Evolutionary conservation across 495 filamentous ascomycete genomes (phyloP).

Genomic region (Lasiosphaeria miniovina): DNA sequence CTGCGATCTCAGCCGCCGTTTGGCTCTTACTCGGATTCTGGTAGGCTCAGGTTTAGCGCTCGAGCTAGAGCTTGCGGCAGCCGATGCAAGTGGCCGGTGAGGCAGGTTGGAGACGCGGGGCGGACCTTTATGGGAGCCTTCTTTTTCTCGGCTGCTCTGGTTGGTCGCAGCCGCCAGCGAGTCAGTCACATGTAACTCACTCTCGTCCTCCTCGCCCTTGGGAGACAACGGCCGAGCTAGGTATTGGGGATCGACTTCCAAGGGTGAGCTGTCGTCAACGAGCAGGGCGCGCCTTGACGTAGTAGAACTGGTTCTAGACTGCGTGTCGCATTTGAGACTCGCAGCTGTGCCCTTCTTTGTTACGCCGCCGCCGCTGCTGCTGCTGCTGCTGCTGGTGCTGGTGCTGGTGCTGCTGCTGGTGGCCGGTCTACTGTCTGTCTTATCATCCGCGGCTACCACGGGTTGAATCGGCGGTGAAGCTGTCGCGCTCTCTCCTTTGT

Average conservation of each 20-base stretch:
- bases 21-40: conserved; percentile 3
- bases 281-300: not conserved
- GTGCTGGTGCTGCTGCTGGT: not conserved
- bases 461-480: conserved; percentile 7
- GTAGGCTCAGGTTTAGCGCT: not conserved
- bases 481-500: not conserved
- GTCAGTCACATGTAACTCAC: not conserved
- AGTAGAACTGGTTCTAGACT: not conserved
- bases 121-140: not conserved
- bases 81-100: not conserved
- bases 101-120: not conserved
- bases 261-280: conserved; percentile 5
- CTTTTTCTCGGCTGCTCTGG: not conserved
- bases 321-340: not conserved
- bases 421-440: not conserved
- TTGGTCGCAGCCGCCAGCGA: not conserved
- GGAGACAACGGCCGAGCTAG: not conserved
- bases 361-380: not conserved
- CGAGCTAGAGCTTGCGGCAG: not conserved
- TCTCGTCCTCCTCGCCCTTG: not conserved
- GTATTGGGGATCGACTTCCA: conserved; percentile 18
- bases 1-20: not conserved
- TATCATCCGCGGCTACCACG: conserved; percentile 8
- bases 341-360: not conserved
- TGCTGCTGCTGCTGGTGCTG: not conserved